Evolutionary conservation across 352 stramenopile genomes (phyloP).

Genomic region (Phytophthora quininea): DNA sequence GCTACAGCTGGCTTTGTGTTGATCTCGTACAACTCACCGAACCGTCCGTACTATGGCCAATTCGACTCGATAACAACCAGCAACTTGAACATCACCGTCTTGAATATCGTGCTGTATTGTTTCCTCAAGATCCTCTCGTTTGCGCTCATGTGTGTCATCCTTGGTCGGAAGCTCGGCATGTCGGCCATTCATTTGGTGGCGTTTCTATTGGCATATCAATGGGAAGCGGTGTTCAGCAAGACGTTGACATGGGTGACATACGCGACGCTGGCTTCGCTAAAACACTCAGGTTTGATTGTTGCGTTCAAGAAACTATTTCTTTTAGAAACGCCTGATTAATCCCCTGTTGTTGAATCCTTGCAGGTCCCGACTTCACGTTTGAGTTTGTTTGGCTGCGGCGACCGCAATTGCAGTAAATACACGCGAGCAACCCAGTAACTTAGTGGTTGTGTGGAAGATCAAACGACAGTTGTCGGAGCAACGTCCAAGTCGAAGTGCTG

Average conservation of each 20-base stretch:
- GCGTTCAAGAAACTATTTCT: too few relatives aligned
- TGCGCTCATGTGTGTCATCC: slow-evolving; percentile 5
- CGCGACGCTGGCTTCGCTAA: slow-evolving; percentile 4
- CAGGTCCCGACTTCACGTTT: slow-evolving; percentile 14
- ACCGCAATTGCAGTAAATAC: not conserved
- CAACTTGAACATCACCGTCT: slow-evolving; percentile 9
- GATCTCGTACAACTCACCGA: not conserved
- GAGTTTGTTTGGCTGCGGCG: slow-evolving; percentile 1
- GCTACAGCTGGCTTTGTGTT: slow-evolving; percentile 6
- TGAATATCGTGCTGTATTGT: slow-evolving; percentile 6
- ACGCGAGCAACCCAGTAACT: not conserved
- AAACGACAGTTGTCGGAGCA: too few relatives aligned
- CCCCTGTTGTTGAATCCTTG: not conserved
- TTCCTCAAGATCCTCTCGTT: slow-evolving; percentile 8
- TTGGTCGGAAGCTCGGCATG: slow-evolving; percentile 10
- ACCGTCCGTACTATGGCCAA: slow-evolving; percentile 6
- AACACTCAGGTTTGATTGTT: not conserved
- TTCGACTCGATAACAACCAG: slow-evolving; percentile 5
- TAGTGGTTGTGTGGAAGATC: too few relatives aligned
- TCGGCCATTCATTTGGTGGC: slow-evolving; percentile 8
- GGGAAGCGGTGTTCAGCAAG: slow-evolving; percentile 3
- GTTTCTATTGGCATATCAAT: slow-evolving; percentile 7
- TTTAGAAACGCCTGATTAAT: not conserved
- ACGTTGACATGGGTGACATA: not conserved
- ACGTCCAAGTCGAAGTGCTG: too few relatives aligned